Base-by-base conservation (phyloP, 441 rosid genomes). In the Syzygium malaccense region DNA sequence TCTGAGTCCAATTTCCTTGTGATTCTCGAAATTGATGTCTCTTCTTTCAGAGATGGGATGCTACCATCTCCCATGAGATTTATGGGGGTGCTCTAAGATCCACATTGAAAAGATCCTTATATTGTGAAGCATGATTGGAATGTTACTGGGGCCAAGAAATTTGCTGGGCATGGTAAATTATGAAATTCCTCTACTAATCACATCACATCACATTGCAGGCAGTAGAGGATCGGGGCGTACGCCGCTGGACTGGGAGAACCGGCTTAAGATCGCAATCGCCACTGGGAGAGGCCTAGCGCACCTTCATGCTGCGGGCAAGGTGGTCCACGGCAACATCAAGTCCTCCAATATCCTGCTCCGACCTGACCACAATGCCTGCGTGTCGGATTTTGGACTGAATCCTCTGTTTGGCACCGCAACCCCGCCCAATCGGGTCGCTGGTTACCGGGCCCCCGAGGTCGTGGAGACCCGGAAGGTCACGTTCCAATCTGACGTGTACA, bases 401-500 rank as follows among this genome's bases (percentile, higher is more conserved):
- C 95, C 96, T 23, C 90, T 98, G 1, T 95, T 95, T 17, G 95
- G 96, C 48, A 93, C 91, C 41, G 60, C 97, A 0, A 91, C 92
- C 20, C 97, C 98, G 0, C 93, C 96, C 26, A 94, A 86, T 91
- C 96, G 99, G 13, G 94, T 95, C 1, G 98, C 97, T 0, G 99
- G 99, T 5, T 98, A 98, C 88, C 95, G 97, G 3, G 99, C 99
- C 37, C 99, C 99, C 0, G 99, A 98, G 91, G 98, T 95, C 0
- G 89, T 94, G 2, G 98, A 96, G 91, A 95, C 96, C 30, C 94
- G 97, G 20, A 96, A 92, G 87, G 98, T 92, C 25, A 94, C 97
- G 0, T 93, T 92, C 92, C 95, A 98, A 89, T 95, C 99, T 2
- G 99, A 98, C 48, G 99, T 96, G 58, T 98, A 98, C 93, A 96